Evolutionary conservation across 176 grass and related monocot genomes (phyloP).

Genomic region (Triticum dicoccoides): DNA sequence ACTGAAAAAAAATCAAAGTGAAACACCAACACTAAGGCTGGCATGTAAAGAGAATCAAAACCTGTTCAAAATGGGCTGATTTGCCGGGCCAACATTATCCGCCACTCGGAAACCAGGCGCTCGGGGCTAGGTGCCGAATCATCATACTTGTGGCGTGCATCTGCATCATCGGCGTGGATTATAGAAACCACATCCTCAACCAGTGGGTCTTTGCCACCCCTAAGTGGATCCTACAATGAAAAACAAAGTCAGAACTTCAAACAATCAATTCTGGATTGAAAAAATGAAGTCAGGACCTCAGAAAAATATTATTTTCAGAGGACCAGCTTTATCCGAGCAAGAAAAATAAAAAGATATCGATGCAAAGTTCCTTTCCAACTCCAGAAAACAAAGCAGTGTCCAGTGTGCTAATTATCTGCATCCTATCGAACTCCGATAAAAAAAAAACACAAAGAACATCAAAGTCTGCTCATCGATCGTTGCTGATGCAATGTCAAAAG

Average conservation of each 20-base stretch:
- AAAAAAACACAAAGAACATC: background rate
- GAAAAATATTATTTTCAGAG: too few relatives aligned
- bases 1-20: background rate
- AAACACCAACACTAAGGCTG: background rate
- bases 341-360: background rate
- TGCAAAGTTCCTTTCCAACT: background rate
- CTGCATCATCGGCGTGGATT: conserved; percentile 49
- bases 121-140: conserved; percentile 40
- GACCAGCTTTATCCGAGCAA: background rate
- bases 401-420: background rate
- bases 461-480: background rate
- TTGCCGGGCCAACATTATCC: conserved; percentile 70
- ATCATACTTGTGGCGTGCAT: conserved; percentile 42
- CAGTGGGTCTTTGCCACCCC: conserved; percentile 84
- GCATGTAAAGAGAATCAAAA: background rate
- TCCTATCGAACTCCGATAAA: background rate
- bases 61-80: conserved; percentile 89
- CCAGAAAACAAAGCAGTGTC: background rate
- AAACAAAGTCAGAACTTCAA: background rate
- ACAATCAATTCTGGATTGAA: background rate
- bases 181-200: conserved; percentile 76
- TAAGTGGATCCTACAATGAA: conserved; percentile 78
- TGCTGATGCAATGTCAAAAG: background rate
- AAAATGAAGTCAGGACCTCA: too few relatives aligned
- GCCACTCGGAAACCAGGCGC: conserved; percentile 86